Conservation (phyloP, 2,329 filamentous ascomycete genomes). For the Dactylellina haptotyla region DNA sequence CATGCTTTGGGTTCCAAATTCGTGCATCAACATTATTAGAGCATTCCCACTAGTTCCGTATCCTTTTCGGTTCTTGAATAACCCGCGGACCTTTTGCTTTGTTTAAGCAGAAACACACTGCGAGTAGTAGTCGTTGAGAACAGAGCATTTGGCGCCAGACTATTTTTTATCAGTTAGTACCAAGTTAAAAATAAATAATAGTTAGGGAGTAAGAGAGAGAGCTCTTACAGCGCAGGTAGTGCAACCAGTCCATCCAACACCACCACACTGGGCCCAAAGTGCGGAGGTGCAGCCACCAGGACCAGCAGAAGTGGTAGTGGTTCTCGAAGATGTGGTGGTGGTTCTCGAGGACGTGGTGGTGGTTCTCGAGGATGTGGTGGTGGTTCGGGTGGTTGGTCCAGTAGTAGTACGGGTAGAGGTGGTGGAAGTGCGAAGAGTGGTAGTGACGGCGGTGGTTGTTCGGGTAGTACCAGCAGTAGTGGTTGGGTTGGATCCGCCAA, state of each 20-base stretch:
- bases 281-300: slow-evolving; percentile 9
- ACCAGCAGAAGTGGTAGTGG: slow-evolving; percentile 4
- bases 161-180: slow-evolving; percentile 11
- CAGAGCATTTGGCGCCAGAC: slow-evolving; percentile 38
- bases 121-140: slow-evolving; percentile 43
- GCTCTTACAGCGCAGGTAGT: slow-evolving; percentile 46
- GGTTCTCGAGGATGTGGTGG: slow-evolving; percentile 2
- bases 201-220: neutral
- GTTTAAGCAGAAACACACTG: slow-evolving; percentile 25
- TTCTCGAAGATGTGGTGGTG: neutral
- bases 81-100: too few species aligned
- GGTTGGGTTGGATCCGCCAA: slow-evolving; percentile 46
- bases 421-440: slow-evolving; percentile 8
- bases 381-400: neutral
- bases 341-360: neutral
- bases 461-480: neutral
- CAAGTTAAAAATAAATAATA: neutral
- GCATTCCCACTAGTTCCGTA: too few species aligned
- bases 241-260: slow-evolving; percentile 41
- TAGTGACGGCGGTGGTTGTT: neutral
- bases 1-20: slow-evolving; percentile 4
- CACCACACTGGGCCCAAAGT: slow-evolving; percentile 41
- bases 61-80: too few species aligned
- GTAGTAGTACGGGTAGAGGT: slow-evolving; percentile 5
- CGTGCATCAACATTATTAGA: too few species aligned